A percentile compares a stretch with the other conserved stretches of the same genome.
Conservation (phyloP, 2,329 filamentous ascomycete genomes). For the Ascochyta lentis region DNA sequence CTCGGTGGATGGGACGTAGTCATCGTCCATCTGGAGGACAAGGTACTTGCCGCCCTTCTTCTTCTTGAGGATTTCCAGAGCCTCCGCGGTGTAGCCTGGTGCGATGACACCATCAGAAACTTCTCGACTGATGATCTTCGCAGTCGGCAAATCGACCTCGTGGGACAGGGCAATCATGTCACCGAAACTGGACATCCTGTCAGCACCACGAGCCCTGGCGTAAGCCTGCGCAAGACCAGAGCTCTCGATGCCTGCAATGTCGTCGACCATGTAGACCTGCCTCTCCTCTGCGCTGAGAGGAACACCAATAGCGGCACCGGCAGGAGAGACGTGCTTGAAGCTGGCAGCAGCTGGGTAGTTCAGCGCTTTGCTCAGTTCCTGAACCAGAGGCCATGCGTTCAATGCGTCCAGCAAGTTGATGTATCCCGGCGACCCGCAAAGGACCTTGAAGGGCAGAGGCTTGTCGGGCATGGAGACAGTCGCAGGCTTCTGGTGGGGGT, state of each 20-base stretch:
- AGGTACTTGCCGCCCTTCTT: slow-evolving; percentile 99
- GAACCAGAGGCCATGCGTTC: slow-evolving; percentile 96
- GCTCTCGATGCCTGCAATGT: slow-evolving; percentile 85
- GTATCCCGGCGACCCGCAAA: slow-evolving; percentile 89
- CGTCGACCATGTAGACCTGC: slow-evolving; percentile 98
- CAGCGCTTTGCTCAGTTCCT: slow-evolving; percentile 90
- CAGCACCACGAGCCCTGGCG: slow-evolving; percentile 90
- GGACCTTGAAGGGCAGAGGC: slow-evolving; percentile 90
- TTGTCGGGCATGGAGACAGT: slow-evolving; percentile 77
- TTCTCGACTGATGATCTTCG: slow-evolving; percentile 97
- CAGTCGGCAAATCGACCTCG: slow-evolving; percentile 87
- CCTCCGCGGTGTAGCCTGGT: slow-evolving; percentile 82
- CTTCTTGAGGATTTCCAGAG: slow-evolving; percentile 90
- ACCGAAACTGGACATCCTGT: slow-evolving; percentile 98
- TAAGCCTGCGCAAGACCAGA: slow-evolving; percentile 93
- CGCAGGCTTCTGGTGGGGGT: slow-evolving; percentile 98
- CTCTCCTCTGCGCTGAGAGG: slow-evolving; percentile 86
- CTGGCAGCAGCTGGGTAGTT: slow-evolving; percentile 90
- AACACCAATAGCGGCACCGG: slow-evolving; percentile 91
- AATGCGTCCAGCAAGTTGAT: slow-evolving; percentile 96
- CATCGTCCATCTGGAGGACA: slow-evolving; percentile 90
- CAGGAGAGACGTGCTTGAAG: slow-evolving; percentile 97
- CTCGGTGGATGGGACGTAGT: slow-evolving; percentile 74
- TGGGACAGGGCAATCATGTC: slow-evolving; percentile 95
- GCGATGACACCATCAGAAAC: slow-evolving; percentile 97